Conservation (phyloP, 2,329 filamentous ascomycete genomes). For the Neonectria punicea region DNA sequence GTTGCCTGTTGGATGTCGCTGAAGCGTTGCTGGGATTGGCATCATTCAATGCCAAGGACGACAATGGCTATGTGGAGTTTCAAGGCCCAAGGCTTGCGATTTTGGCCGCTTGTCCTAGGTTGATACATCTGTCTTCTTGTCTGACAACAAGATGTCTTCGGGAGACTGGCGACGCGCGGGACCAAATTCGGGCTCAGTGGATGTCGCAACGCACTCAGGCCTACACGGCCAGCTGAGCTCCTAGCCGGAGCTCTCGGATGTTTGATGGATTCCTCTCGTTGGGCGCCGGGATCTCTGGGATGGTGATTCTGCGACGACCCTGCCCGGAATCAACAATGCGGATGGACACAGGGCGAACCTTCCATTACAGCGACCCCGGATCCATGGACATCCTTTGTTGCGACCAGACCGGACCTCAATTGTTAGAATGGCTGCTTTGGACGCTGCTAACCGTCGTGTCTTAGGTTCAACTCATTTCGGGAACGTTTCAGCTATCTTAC, state of each 20-base stretch:
- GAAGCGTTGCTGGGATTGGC: neutral
- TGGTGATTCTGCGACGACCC: neutral
- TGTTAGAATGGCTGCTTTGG: neutral
- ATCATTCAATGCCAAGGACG: neutral
- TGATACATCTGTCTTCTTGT: neutral
- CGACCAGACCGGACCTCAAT: neutral
- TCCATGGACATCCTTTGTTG: neutral
- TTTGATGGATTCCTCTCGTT: neutral
- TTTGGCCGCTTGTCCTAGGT: neutral
- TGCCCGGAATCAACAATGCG: neutral
- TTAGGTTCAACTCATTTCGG: slow-evolving; percentile 55
- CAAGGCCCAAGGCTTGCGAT: neutral
- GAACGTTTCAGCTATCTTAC: slow-evolving; percentile 53
- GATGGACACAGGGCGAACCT: neutral
- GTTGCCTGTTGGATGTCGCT: neutral
- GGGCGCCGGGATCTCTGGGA: neutral
- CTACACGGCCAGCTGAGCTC: neutral
- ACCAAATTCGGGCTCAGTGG: neutral
- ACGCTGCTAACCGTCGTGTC: slow-evolving; percentile 37
- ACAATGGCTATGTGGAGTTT: neutral
- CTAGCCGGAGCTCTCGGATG: neutral
- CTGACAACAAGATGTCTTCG: neutral
- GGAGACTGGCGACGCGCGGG: neutral
- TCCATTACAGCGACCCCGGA: neutral
- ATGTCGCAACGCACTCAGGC: neutral